Evolutionary conservation across 257 asterid genomes (phyloP), one percentile per base, ranked within the genome.

Genomic region (Nicotiana obtusifolia): DNA sequence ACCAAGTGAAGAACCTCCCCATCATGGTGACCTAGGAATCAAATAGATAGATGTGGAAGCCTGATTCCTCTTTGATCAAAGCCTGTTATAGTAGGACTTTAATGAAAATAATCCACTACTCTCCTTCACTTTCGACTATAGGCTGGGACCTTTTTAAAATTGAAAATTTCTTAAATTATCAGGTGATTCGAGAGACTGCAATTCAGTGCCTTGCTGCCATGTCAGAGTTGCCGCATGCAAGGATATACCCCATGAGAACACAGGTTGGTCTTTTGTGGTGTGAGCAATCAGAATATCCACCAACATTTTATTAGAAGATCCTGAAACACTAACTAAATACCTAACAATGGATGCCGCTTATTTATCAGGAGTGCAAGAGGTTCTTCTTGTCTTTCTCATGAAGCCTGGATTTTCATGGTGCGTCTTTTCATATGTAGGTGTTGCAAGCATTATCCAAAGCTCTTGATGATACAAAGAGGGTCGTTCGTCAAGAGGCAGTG

Each of bases 151-250:
- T 47, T 35, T 71, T 57, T 22, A 26, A 19, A 78, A n/a, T 53
- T 60, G 81, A 77, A 22, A 64, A 35, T 30, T 52, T 26, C 53
- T 79, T 8, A 54, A 80, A 19, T 87, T 88, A 82, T 83, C 92
- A 95, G 99, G 92, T 87, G 81, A 82, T 94, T 71, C 92, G 99
- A 30, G 97, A 92, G 88, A 92, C 96, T 62, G 96, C 97, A 65
- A 82, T 95, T 81, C 99, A 95, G 86, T 94, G 99, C 89, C 97
- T 95, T 83, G 88, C 87, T 84, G 95, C 98, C 83, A 86, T 91
- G 87, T 89, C 97, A 64, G 83, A 86, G 81, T 91, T 94, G 69
- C 97, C 97, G 67, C 84, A 94, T 82, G 76, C 94, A 73, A 89
- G 94, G 89, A 87, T 94, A 78, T 95, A 90, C 89, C 98, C 99